Evolutionary conservation across 78 protist species (phyloP).

Genomic region (Isochrysis galbana): DNA sequence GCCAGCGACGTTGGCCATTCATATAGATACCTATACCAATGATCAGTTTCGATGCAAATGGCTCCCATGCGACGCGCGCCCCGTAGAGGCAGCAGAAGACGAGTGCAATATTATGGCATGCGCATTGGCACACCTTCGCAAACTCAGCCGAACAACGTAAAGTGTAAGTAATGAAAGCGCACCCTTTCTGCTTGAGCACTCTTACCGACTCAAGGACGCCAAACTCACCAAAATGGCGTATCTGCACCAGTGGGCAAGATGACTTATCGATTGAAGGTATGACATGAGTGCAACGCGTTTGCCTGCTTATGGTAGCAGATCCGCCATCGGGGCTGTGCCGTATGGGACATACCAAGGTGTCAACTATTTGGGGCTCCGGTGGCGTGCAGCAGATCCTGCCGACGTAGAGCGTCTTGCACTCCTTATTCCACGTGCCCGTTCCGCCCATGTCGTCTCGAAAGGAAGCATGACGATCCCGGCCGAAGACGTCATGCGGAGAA

Average conservation of each 20-base stretch:
- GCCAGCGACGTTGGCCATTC: too few species aligned
- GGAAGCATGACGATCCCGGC: conserved; percentile 29
- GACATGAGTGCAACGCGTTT: too few species aligned
- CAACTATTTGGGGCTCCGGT: background rate
- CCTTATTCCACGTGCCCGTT: conserved; percentile 37
- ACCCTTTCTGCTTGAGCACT: conserved; percentile 3
- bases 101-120: too few species aligned
- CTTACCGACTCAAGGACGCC: conserved; percentile 23
- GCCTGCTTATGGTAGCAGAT: too few species aligned
- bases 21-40: too few species aligned
- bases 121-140: too few species aligned
- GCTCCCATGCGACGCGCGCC: too few species aligned
- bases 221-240: conserved; percentile 39
- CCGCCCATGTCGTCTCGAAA: conserved; percentile 52
- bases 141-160: conserved; percentile 45
- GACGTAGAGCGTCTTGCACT: conserved; percentile 33
- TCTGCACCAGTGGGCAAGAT: too few species aligned
- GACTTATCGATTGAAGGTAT: too few species aligned
- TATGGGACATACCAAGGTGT: background rate
- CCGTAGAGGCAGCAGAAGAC: too few species aligned
- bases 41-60: too few species aligned
- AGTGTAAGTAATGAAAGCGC: conserved; percentile 34
- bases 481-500: conserved; percentile 51
- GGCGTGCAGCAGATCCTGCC: conserved; percentile 12
- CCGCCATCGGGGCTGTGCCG: too few species aligned